Evolutionary conservation across 1,139 yeast species (phyloP), one percentile per base, ranked within the genome.

Genomic region (Candida dubliniensis): DNA sequence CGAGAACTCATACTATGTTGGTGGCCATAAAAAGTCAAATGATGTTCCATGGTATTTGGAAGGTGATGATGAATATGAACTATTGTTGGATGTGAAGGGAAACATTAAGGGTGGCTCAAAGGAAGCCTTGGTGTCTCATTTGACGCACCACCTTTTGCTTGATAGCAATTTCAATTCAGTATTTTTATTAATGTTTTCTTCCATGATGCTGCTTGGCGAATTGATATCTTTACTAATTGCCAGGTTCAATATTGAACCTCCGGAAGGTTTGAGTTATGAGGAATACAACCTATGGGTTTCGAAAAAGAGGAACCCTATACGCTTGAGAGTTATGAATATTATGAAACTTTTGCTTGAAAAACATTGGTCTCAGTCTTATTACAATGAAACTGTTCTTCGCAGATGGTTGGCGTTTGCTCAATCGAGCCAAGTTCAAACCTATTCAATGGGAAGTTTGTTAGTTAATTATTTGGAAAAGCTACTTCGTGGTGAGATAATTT

Each of bases 51-150:
- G 96, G 96, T 89, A 76, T 59, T 67, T 90, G 55, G 88, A 81
- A 50, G 82, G 89, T 27, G 96, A 88, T 52, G 83, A 82, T 44
- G 95, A 87, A 50, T 80, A 72, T 50, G 87, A 83, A 49, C 69
- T 91, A 47, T 71, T 88, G 24, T 82, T 82, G 54, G 96, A 90
- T 54, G 69, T 81, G 34, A 82, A 82, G 49, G 95, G 93, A 2
- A 74, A 75, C 41, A 76, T 91, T 41, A 85, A 86, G 58, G 98
- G 97, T 38, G 98, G 98, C 5, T 83, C 96, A 0, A 78, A 82
- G 46, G 82, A 79, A 43, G 96, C 96, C 0, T 67, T 93, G 44
- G 76, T 93, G 10, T 87, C 93, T 42, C 90, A 87, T 61, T 72
- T 93, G 48, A 88, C 96, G 0, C 87, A 86, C 57, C 96, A 91